Base-by-base conservation (phyloP, 192 early-diverging fungal genomes). In the Phlyctochytrium arcticum region DNA sequence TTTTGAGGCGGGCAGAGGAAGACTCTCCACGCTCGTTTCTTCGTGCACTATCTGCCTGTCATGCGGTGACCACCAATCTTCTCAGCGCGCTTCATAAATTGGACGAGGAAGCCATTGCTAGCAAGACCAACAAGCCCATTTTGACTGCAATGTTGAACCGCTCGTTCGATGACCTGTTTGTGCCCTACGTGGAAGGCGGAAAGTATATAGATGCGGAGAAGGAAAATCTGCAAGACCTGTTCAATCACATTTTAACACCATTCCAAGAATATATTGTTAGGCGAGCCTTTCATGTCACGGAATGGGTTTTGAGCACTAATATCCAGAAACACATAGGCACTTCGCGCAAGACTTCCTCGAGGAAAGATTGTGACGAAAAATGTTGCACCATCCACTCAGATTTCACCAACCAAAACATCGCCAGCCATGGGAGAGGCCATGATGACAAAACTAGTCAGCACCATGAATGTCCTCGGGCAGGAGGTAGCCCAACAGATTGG, bases 151-250 rank as follows among this genome's bases (percentile, higher is more conserved):
- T 87, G 24, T 65, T 96, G 48, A 87, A 94, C 62, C 89, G 93
- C 33, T 94, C 88, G 67, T 87, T 94, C 72, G 92, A 93, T 54
- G 96, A 98, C 63, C 81, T 98, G 51, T 98, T 94, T 75, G 91
- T 96, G 29, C 90, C 96, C 34, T 96, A 94, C 70, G 89, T 89
- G 17, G 90, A 93, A 42, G 91, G 88, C 15, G 84, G 90, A 59
- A 89, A 90, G 62, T 98, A 96, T 68, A 77, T 96, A 47, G 80
- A 85, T 6, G 84, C 83, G 26, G 95, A 98, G 72, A 72, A 82
- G 32, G 65, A 77, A 9, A 90, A 87, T 35, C 63, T 98, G 9
- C 68, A 65, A 34, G 88, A 93, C 30, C 72, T 85, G 7, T 88
- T 91, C 57, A 75, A 73, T 24, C 57, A 61, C 8, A 23, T 32